Conservation (phyloP, 805 yeast species). For the Ogataea nitratoaversa region DNA sequence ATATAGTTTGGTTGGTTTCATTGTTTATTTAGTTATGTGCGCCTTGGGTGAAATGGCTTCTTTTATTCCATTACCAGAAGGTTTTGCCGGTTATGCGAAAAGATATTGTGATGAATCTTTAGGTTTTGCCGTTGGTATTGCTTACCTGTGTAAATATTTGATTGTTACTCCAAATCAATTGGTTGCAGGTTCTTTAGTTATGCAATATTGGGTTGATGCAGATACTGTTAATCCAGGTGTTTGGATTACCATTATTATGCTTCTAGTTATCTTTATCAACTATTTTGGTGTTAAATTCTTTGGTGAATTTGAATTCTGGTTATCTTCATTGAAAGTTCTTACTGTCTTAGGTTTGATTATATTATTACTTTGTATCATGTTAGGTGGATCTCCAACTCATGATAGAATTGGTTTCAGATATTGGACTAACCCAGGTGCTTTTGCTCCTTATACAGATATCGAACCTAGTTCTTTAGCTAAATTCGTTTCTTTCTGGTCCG, state of each 20-base stretch:
- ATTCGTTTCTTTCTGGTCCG: slow-evolving; percentile 50
- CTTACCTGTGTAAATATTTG: slow-evolving; percentile 47
- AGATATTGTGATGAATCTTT: slow-evolving; percentile 50
- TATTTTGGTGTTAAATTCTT: slow-evolving; percentile 45
- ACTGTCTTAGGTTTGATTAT: slow-evolving; percentile 66
- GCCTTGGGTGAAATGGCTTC: slow-evolving; percentile 56
- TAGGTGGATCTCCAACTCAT: slow-evolving; percentile 76
- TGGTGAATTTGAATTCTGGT: slow-evolving; percentile 51
- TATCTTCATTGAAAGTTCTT: slow-evolving; percentile 59
- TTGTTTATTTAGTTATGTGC: slow-evolving; percentile 62
- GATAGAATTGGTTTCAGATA: slow-evolving; percentile 50
- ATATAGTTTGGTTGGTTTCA: slow-evolving; percentile 64
- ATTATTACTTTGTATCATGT: slow-evolving; percentile 56
- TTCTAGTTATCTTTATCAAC: slow-evolving; percentile 38
- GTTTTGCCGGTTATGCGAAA: slow-evolving; percentile 51
- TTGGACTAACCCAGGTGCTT: slow-evolving; percentile 43
- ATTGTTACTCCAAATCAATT: slow-evolving; percentile 54
- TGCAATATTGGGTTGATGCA: slow-evolving; percentile 48
- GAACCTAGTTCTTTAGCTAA: slow-evolving; percentile 39
- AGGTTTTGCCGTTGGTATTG: slow-evolving; percentile 55
- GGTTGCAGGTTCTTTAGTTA: slow-evolving; percentile 51
- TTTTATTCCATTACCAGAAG: slow-evolving; percentile 50
- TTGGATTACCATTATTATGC: slow-evolving; percentile 44
- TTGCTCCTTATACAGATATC: slow-evolving; percentile 41
- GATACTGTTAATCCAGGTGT: slow-evolving; percentile 50